Conservation (phyloP, 257 asterid species). For the Solanum chilense region DNA sequence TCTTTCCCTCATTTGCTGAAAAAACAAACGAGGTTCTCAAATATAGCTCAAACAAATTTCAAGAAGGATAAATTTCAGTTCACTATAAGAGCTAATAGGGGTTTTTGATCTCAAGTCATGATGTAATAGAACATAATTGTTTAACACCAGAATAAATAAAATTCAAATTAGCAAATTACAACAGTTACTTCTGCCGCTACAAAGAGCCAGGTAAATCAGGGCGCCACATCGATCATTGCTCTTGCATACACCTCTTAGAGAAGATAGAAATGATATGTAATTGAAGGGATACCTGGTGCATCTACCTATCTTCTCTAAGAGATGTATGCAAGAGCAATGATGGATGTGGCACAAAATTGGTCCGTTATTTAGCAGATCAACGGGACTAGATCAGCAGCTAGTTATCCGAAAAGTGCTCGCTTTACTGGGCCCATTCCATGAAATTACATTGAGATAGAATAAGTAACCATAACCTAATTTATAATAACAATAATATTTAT, state of each 20-base stretch:
- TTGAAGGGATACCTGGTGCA: not conserved
- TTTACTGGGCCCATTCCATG: not conserved
- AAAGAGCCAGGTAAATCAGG: not conserved
- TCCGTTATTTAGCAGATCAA: not conserved
- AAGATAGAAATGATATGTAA: not conserved
- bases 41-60: not conserved
- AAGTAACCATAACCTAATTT: not conserved
- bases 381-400: not conserved
- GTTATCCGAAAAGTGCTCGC: not conserved
- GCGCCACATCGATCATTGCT: not conserved
- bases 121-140: not conserved
- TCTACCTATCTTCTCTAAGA: not conserved
- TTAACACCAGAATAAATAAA: not conserved
- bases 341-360: not conserved
- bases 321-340: not conserved
- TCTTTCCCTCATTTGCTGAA: slow-evolving; percentile 27
- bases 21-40: not conserved
- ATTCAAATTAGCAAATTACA: not conserved
- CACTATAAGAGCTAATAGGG: not conserved
- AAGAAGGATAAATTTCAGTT: not conserved
- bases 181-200: not conserved
- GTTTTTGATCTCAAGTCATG: not conserved
- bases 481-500: not conserved
- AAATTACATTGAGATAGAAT: not conserved
- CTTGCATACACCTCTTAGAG: too few species aligned